Evolutionary conservation across 768 basidiomycete genomes (phyloP), one percentile per base, ranked within the genome.

Genomic region (Naganishia friedmannii): DNA sequence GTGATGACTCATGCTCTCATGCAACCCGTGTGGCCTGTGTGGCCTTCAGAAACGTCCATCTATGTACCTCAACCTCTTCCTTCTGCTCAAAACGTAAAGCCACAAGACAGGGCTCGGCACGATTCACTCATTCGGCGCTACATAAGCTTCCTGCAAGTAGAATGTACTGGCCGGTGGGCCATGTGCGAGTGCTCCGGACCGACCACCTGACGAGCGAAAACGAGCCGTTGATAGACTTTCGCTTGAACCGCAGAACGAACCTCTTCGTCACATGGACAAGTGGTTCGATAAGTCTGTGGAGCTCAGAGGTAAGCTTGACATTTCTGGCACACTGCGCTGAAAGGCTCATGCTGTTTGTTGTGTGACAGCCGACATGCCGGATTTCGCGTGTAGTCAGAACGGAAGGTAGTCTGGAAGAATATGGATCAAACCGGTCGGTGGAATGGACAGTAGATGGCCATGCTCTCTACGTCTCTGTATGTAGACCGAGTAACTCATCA

Each of bases 151-250:
- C 15, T 42, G 2, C 42, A 23, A 23, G 3, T n/a, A 26, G 1
- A 12, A 63, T 63, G 60, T 63, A 63, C 60, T 63, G 60, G 60
- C 60, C 60, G 1, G 28, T n/a, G 23, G 60, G 60, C 39, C 29
- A 63, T 23, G 60, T 46, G 3, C 17, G 39, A 37, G 37, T 23
- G 39, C 23, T 63, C 23, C 60, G 60, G 2, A 42, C 23, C 3
- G 60, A 63, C 21, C 39, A 63, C 8, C 42, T 23, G 21, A 28
- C 39, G 17, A 26, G 23, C 28, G 23, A 39, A 12, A 42, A 63
- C 39, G 60, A 63, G n/a, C n/a, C 39, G 5, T 37, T 63, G 9
- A n/a, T 63, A n/a, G 60, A 63, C 60, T 63, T 63, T 45, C 39
- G 60, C 26, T 28, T 42, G 37, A 63, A 63, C 21, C 60, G 39